Conservation (phyloP, 768 basidiomycete genomes). For the Phaffia australis region DNA sequence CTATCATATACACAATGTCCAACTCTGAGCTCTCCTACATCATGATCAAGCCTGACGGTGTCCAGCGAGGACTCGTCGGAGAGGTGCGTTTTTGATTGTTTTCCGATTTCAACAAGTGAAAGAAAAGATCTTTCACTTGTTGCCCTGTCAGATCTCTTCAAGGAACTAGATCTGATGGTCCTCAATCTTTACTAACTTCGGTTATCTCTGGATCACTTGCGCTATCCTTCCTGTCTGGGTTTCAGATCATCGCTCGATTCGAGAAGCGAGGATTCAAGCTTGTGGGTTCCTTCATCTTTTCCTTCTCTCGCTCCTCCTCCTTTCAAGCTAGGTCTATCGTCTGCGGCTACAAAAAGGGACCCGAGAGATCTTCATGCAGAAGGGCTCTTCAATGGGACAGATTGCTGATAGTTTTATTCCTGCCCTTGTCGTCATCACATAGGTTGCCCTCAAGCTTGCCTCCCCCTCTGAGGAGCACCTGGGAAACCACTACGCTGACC, state of each 20-base stretch:
- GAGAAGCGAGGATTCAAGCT: constrained; percentile 93
- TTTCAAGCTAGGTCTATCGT: neutral
- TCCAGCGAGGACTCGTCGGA: constrained; percentile 57
- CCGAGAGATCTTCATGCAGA: neutral
- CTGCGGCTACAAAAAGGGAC: neutral
- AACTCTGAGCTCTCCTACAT: constrained; percentile 86
- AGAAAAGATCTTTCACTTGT: too few relatives aligned
- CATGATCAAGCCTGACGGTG: constrained; percentile 99
- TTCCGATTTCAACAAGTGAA: too few relatives aligned
- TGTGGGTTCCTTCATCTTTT: constrained; percentile 26
- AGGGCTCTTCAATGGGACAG: neutral
- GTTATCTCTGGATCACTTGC: neutral
- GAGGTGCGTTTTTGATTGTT: constrained; percentile 8
- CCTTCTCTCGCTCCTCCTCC: neutral
- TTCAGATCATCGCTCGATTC: constrained; percentile 89
- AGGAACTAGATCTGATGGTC: too few relatives aligned
- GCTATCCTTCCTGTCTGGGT: neutral
- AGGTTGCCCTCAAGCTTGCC: constrained; percentile 80
- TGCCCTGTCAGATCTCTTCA: too few relatives aligned
- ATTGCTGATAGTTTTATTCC: neutral
- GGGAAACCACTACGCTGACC: constrained; percentile 94
- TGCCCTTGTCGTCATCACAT: neutral
- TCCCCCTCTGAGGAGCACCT: constrained; percentile 72
- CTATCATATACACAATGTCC: constrained; percentile 46
- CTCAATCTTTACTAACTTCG: neutral